Evolutionary conservation across 208 protist genomes (phyloP).

Genomic region (Leishmania tropica): DNA sequence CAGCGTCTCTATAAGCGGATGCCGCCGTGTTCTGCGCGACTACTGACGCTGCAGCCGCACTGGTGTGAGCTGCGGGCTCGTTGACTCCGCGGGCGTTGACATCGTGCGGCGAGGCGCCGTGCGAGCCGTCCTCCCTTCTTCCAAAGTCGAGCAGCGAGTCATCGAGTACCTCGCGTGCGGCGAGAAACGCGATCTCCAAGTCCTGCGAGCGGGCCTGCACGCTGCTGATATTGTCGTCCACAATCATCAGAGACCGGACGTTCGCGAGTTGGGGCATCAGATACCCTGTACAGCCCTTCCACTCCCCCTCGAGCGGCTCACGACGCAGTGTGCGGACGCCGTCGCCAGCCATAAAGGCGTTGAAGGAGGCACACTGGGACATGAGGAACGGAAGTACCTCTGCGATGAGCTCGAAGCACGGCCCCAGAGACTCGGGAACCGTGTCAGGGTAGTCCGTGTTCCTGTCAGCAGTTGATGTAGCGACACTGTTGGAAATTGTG

Average conservation of each 20-base stretch:
- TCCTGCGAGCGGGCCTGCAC: constrained; percentile 72
- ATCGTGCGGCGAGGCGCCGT: constrained; percentile 1
- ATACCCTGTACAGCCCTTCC: constrained; percentile 82
- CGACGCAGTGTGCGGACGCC: constrained; percentile 55
- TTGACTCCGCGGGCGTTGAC: background rate
- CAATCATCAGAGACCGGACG: constrained; percentile 87
- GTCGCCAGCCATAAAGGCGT: constrained; percentile 77
- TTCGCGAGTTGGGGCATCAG: constrained; percentile 69
- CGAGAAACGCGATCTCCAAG: constrained; percentile 80
- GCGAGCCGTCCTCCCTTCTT: constrained; percentile 12
- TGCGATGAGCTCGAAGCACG: constrained; percentile 64
- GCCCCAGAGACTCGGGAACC: constrained; percentile 73
- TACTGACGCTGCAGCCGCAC: background rate
- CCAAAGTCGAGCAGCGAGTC: constrained; percentile 44
- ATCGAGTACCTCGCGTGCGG: constrained; percentile 72
- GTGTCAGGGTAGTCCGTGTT: constrained; percentile 56
- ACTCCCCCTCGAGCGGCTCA: constrained; percentile 58
- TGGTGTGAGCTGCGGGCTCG: background rate
- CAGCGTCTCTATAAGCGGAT: background rate
- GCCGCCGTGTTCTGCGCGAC: background rate
- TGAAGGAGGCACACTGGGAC: constrained; percentile 81
- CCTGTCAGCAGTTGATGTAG: background rate
- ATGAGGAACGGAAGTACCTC: constrained; percentile 90
- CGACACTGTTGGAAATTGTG: background rate
- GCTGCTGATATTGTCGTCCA: constrained; percentile 74